These are phyloP conservation scores for Karstenula rhodostoma DNA, from an alignment of 2,329 filamentous ascomycete species.

Conservation along the genomic window DNA sequence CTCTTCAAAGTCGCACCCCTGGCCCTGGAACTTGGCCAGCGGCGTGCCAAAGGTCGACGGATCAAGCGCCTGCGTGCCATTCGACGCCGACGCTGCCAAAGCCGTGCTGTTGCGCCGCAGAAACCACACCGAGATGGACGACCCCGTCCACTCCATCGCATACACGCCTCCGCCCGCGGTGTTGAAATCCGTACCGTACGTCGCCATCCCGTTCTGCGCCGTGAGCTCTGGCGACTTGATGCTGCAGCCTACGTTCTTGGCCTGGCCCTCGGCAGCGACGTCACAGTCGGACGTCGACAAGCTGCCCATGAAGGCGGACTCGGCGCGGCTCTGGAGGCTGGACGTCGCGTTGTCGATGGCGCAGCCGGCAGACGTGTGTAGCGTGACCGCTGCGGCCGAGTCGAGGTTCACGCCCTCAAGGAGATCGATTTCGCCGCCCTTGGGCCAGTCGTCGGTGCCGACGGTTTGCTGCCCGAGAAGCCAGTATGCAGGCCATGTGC, in stretches of 20 bases:
- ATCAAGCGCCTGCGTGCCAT: slow-evolving; percentile 21
- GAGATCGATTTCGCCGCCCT: slow-evolving; percentile 47
- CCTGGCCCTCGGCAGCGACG: slow-evolving; percentile 37
- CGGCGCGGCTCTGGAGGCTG: background rate
- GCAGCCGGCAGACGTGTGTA: slow-evolving; percentile 43
- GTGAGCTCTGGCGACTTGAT: slow-evolving; percentile 33
- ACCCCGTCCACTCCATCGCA: slow-evolving; percentile 49
- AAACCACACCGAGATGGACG: slow-evolving; percentile 54
- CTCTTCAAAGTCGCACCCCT: slow-evolving; percentile 55
- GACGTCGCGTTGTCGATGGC: slow-evolving; percentile 28
- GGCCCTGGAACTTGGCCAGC: slow-evolving; percentile 51
- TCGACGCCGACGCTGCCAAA: slow-evolving; percentile 3
- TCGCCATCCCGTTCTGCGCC: slow-evolving; percentile 43
- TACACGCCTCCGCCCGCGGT: slow-evolving; percentile 49
- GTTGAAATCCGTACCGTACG: slow-evolving; percentile 49
- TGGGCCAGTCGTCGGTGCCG: slow-evolving; percentile 33
- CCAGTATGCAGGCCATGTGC: slow-evolving; percentile 48
- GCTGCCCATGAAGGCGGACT: slow-evolving; percentile 51
- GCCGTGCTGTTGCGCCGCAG: slow-evolving; percentile 42
- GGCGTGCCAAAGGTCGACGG: slow-evolving; percentile 35
- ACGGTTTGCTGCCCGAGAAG: slow-evolving; percentile 28
- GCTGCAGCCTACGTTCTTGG: slow-evolving; percentile 47
- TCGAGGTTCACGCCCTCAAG: slow-evolving; percentile 47
- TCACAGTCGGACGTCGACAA: slow-evolving; percentile 58
- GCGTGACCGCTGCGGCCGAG: slow-evolving; percentile 36